A percentile compares a stretch with the other conserved stretches of the same genome.
phyloP scores from a whole-genome alignment of 352 stramenopile species.

The Pythium pyrilobum region DNA sequence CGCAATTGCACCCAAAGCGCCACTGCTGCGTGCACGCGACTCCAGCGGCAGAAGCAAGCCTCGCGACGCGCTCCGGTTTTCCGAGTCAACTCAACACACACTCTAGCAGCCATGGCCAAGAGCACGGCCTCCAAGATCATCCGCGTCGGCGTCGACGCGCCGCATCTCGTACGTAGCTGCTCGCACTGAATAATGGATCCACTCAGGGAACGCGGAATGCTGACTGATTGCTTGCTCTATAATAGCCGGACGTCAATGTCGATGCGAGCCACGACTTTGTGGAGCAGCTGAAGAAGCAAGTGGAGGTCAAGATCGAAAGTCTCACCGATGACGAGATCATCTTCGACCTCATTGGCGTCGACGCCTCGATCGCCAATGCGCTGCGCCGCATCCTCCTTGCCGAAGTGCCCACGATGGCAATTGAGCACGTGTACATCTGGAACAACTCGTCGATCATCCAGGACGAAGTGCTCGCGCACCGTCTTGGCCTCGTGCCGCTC shows the following conservation, averaged over 20 bases:
- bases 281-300: slow-evolving; percentile 76
- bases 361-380: slow-evolving; percentile 91
- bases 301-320: slow-evolving; percentile 83
- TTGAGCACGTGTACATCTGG: slow-evolving; percentile 93
- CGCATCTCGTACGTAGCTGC: slow-evolving; percentile 58
- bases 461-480: slow-evolving; percentile 91
- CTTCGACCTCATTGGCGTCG: slow-evolving; percentile 90
- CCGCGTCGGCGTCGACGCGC: slow-evolving; percentile 64
- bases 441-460: slow-evolving; percentile 94
- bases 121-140: slow-evolving; percentile 59
- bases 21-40: slow-evolving; percentile 9
- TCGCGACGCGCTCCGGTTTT: not conserved
- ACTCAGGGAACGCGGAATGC: too few species aligned
- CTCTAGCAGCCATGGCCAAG: slow-evolving; percentile 54
- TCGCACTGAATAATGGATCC: not conserved
- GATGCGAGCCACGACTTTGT: slow-evolving; percentile 74
- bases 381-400: slow-evolving; percentile 88
- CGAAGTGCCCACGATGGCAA: slow-evolving; percentile 91
- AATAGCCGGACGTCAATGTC: slow-evolving; percentile 66
- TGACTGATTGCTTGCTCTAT: slow-evolving; percentile 1
- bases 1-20: slow-evolving; percentile 15
- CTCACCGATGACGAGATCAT: slow-evolving; percentile 85
- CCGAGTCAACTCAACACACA: slow-evolving; percentile 3
- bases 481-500: slow-evolving; percentile 82
- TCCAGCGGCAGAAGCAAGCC: not conserved